phyloP scores from a whole-genome alignment of 176 grass and related monocot genomes.

The Olyra latifolia region DNA sequence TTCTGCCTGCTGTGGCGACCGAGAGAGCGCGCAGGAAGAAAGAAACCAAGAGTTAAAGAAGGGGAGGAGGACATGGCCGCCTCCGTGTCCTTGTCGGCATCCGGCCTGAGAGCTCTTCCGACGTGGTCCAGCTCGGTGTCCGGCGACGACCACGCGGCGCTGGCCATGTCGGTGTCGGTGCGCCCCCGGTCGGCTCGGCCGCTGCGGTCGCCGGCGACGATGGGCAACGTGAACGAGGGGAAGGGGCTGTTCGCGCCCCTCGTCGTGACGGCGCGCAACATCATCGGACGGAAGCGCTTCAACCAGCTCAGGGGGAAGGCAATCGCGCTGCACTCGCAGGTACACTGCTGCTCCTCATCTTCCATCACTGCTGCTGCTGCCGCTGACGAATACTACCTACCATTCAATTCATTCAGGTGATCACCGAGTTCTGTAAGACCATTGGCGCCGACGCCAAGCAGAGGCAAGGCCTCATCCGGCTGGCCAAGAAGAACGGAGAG shows the following conservation, averaged over 20 bases:
- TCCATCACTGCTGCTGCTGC: not conserved
- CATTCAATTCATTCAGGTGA: constrained; percentile 51
- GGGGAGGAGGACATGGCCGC: not conserved
- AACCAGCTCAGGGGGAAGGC: constrained; percentile 97
- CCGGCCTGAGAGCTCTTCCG: constrained; percentile 34
- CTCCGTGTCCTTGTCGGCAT: constrained; percentile 16
- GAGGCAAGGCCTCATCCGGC: constrained; percentile 89
- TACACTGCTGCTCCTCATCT: not conserved
- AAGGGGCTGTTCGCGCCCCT: constrained; percentile 90
- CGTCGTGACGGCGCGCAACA: constrained; percentile 70
- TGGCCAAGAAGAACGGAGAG: constrained; percentile 97
- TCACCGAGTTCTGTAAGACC: constrained; percentile 96
- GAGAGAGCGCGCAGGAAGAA: too few species aligned
- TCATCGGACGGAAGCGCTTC: constrained; percentile 82
- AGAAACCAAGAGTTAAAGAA: not conserved
- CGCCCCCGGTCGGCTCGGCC: constrained; percentile 29
- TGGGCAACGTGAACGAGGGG: constrained; percentile 94
- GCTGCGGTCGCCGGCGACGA: constrained; percentile 51
- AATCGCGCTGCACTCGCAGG: constrained; percentile 95
- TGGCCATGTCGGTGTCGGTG: constrained; percentile 30
- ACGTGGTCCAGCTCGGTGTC: constrained; percentile 65
- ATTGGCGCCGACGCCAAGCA: constrained; percentile 90
- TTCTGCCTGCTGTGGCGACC: constrained; percentile 47
- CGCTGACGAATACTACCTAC: too few species aligned
- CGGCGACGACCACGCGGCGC: constrained; percentile 25